Percentiles rank a stretch among this genome's conserved stretches.
These are phyloP conservation scores for Litsea cubeba DNA, from an alignment of 164 flowering plant species.

Conservation along the genomic window DNA sequence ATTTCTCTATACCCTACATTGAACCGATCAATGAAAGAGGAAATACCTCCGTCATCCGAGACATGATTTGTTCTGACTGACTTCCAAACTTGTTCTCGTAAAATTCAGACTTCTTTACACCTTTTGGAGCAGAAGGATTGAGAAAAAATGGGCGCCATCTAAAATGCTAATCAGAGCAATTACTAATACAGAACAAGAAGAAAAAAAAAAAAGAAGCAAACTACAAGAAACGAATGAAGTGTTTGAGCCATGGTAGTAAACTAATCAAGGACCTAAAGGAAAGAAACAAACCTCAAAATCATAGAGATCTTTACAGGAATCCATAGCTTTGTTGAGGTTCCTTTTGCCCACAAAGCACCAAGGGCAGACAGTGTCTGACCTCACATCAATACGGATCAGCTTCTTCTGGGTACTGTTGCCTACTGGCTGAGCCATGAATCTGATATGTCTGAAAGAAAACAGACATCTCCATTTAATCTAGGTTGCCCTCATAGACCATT, in stretches of 20 bases:
- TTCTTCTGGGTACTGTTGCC: conserved; percentile 42
- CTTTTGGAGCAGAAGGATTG: conserved; percentile 76
- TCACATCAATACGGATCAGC: conserved; percentile 65
- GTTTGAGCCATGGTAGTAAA: background rate
- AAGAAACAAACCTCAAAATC: conserved; percentile 63
- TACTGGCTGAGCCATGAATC: conserved; percentile 46
- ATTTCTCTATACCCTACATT: background rate
- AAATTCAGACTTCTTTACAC: conserved; percentile 53
- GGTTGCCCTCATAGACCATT: background rate
- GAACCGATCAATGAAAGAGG: conserved; percentile 1
- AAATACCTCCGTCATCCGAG: conserved; percentile 78
- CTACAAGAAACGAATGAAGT: background rate
- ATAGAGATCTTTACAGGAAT: conserved; percentile 53
- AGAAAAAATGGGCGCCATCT: conserved; percentile 85
- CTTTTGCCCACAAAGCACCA: conserved; percentile 96
- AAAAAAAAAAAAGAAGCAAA: background rate
- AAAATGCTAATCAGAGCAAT: conserved; percentile 37
- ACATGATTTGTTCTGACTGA: conserved; percentile 29
- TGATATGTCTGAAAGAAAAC: conserved; percentile 21
- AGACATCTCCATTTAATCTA: background rate
- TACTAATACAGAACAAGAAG: background rate
- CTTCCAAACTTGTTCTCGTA: conserved; percentile 63
- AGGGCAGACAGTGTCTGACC: conserved; percentile 88
- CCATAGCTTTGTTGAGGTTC: conserved; percentile 83
- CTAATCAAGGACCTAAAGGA: conserved; percentile 7